phyloP scores from a whole-genome alignment of 768 basidiomycete species.

The Antrodiella citrinella region DNA sequence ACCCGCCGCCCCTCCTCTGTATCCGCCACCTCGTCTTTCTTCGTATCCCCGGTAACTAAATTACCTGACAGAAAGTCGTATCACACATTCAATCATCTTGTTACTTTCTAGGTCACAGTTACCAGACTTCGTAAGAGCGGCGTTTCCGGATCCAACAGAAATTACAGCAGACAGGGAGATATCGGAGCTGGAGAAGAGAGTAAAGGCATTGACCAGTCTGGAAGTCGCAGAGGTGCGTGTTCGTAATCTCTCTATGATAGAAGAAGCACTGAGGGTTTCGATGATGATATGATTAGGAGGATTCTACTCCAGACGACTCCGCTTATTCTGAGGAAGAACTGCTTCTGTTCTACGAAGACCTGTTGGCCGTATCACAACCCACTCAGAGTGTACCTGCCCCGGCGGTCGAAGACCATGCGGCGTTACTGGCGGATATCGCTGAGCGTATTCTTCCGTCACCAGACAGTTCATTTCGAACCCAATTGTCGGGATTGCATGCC shows the following conservation, averaged over 20 bases:
- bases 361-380: slow-evolving; percentile 21
- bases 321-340: slow-evolving; percentile 30
- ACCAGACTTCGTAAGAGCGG: not conserved
- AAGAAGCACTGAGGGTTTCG: too few species aligned
- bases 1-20: not conserved
- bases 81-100: not conserved
- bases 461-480: slow-evolving; percentile 6
- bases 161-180: not conserved
- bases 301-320: slow-evolving; percentile 3
- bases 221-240: slow-evolving; percentile 5
- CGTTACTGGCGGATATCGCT: slow-evolving; percentile 26
- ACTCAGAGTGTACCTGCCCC: slow-evolving; percentile 3
- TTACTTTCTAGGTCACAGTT: not conserved
- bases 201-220: slow-evolving; percentile 12
- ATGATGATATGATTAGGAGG: too few species aligned
- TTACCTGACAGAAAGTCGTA: not conserved
- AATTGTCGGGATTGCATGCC: not conserved
- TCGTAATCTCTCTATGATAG: too few species aligned
- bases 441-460: slow-evolving; percentile 23
- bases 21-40: not conserved
- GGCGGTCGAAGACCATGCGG: slow-evolving; percentile 7
- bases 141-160: not conserved
- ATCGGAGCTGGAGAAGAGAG: slow-evolving; percentile 14
- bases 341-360: slow-evolving; percentile 31
- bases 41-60: not conserved